phyloP scores from a whole-genome alignment of 2,329 filamentous ascomycete genomes.

The Drechslerella stenobrocha region DNA sequence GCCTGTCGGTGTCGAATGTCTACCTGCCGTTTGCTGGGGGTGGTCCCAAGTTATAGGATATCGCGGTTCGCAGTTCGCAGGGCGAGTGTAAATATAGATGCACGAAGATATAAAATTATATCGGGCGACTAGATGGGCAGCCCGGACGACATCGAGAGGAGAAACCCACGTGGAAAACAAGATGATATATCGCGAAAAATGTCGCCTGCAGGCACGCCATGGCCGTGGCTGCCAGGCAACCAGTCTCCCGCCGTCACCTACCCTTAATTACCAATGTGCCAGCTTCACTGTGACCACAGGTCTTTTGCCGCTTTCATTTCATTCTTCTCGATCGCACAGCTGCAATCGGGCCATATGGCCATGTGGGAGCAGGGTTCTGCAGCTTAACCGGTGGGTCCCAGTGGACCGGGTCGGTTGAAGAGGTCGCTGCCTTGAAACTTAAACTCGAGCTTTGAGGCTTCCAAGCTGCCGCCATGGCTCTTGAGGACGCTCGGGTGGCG shows the following conservation, averaged over 20 bases:
- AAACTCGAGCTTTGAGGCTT: constrained; percentile 10
- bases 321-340: neutral
- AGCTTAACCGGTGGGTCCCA: constrained; percentile 23
- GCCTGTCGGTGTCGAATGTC: too few species aligned
- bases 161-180: constrained; percentile 36
- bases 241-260: neutral
- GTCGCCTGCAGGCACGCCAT: too few species aligned
- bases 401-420: constrained; percentile 30
- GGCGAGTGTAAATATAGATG: too few species aligned
- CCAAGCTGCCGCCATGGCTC: neutral
- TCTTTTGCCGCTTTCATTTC: constrained; percentile 4
- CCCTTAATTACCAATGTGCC: too few species aligned
- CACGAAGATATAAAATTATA: too few species aligned
- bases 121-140: too few species aligned
- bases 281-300: too few species aligned
- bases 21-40: too few species aligned
- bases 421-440: constrained; percentile 39
- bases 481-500: constrained; percentile 27
- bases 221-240: neutral
- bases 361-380: constrained; percentile 36
- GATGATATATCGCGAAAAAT: too few species aligned
- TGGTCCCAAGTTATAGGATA: too few species aligned
- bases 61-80: too few species aligned
- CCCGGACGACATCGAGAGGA: constrained; percentile 21
- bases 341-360: constrained; percentile 13